Conservation (phyloP, 805 yeast species). For the Brettanomyces sp. region DNA sequence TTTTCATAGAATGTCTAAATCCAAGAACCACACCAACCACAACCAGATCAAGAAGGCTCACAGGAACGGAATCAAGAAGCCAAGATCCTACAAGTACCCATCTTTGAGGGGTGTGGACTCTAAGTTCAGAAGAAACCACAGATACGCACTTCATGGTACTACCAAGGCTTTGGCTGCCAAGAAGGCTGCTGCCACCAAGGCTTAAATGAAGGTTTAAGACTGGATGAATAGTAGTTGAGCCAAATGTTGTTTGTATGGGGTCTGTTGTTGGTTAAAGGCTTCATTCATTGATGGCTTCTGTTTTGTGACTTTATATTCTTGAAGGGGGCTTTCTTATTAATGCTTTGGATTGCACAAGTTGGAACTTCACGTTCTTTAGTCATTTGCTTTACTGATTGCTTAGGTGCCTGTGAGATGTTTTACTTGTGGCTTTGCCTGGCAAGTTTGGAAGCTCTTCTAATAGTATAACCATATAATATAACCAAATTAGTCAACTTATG, state of each 20-base stretch:
- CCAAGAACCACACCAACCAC: constrained; percentile 99
- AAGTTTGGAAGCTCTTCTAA: too few species aligned
- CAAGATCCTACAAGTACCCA: constrained; percentile 95
- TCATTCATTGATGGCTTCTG: too few species aligned
- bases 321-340: too few species aligned
- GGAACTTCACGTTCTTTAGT: too few species aligned
- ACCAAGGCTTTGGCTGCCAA: constrained; percentile 82
- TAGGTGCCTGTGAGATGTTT: too few species aligned
- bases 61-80: constrained; percentile 99
- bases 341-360: too few species aligned
- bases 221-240: neutral
- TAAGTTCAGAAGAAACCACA: constrained; percentile 99
- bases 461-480: too few species aligned
- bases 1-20: constrained; percentile 67
- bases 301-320: too few species aligned
- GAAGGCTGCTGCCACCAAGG: neutral
- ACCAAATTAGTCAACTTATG: too few species aligned
- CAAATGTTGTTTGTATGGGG: neutral
- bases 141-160: constrained; percentile 96
- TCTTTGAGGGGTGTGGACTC: constrained; percentile 98
- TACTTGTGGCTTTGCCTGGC: too few species aligned
- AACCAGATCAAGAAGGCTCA: constrained; percentile 99
- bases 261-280: too few species aligned
- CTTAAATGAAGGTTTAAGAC: neutral
- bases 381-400: too few species aligned